These are phyloP conservation scores for Fusarium penzigii DNA, from an alignment of 2,329 filamentous ascomycete genomes.

Conservation along the genomic window DNA sequence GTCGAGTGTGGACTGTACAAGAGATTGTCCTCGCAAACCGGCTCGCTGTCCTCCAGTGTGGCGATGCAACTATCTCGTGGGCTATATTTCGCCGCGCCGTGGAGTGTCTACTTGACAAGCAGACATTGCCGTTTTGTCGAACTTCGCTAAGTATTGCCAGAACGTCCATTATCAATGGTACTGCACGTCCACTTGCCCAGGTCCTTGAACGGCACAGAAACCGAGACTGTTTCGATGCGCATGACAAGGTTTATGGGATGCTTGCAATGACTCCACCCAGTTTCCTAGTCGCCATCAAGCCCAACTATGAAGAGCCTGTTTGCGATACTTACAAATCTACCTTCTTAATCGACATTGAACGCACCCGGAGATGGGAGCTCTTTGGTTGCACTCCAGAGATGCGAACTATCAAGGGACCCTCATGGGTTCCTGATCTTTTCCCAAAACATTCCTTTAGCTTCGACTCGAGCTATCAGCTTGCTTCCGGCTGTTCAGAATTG, in stretches of 20 bases:
- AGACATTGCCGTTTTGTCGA: background rate
- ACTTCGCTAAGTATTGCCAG: background rate
- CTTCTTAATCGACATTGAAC: background rate
- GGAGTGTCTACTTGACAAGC: background rate
- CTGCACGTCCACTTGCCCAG: background rate
- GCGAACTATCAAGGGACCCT: background rate
- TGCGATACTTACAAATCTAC: background rate
- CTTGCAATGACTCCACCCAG: constrained; percentile 1
- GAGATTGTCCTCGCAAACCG: background rate
- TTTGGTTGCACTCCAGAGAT: background rate
- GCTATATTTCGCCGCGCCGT: background rate
- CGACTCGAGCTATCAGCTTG: background rate
- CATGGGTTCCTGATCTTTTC: constrained; percentile 2
- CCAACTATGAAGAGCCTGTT: background rate
- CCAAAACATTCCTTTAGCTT: background rate
- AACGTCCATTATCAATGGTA: background rate
- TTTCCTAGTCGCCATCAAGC: background rate
- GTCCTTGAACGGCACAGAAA: background rate
- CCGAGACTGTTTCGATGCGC: constrained; percentile 1
- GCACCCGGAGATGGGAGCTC: constrained; percentile 3
- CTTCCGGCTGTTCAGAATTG: background rate
- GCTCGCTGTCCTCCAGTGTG: background rate
- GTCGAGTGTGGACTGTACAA: background rate
- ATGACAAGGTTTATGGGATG: constrained; percentile 8
- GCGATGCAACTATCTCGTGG: background rate